A percentile compares a stretch with the other conserved stretches of the same genome.
Conservation (phyloP, 176 grass and related monocot species). For the Microstegium vimineum region DNA sequence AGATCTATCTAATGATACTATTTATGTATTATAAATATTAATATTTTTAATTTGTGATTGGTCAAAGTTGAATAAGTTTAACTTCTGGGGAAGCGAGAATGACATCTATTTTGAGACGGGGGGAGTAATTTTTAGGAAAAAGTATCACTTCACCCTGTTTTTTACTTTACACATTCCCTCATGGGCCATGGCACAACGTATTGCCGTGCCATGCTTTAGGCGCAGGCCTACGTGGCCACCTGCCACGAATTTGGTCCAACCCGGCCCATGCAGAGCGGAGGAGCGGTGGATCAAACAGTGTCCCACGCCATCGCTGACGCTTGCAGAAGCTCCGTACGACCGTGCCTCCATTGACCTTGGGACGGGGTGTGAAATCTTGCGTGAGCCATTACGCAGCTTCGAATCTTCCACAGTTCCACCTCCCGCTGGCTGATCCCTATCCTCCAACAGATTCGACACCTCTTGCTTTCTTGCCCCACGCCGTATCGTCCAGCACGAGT, state of each 20-base stretch:
- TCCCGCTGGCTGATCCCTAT: neutral
- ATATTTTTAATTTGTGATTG: no score
- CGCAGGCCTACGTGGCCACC: no score
- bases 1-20: no score
- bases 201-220: no score
- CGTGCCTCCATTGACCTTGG: conserved; percentile 5
- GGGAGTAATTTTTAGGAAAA: no score
- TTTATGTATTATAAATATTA: no score
- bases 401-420: neutral
- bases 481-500: neutral
- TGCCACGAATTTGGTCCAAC: neutral
- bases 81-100: no score
- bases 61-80: no score
- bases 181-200: no score
- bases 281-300: neutral
- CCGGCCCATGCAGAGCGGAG: neutral
- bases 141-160: no score
- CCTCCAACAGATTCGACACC: neutral
- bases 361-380: neutral
- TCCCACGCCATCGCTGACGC: conserved; percentile 21
- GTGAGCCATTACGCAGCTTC: neutral
- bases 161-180: no score
- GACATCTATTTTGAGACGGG: no score
- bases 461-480: neutral
- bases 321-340: neutral